Conservation (phyloP, 331 rosid species). For the Phaseolus coccineus region DNA sequence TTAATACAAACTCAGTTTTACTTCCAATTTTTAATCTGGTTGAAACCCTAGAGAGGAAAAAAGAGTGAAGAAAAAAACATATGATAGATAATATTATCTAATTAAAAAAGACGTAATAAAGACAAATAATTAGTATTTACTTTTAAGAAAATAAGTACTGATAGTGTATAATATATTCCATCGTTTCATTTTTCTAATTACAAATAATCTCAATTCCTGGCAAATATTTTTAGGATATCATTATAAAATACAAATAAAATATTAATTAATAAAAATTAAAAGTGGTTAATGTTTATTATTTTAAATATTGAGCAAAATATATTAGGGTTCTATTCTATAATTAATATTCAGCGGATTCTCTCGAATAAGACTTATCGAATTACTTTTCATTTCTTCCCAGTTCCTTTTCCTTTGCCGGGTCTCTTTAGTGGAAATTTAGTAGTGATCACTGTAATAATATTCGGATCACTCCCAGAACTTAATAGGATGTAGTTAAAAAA, state of each 20-base stretch:
- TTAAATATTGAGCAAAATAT: not conserved
- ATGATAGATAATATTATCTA: too few species aligned
- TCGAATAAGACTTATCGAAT: not conserved
- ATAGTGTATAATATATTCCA: too few species aligned
- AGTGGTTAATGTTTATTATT: not conserved
- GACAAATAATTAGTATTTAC: too few species aligned
- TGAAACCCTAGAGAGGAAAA: not conserved
- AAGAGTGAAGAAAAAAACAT: not conserved
- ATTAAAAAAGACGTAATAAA: too few species aligned
- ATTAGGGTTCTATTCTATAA: not conserved
- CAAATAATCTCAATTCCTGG: not conserved
- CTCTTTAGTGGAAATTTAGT: not conserved
- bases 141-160: too few species aligned
- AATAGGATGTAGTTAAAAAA: conserved; percentile 6
- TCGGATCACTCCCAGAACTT: not conserved
- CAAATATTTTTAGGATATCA: not conserved
- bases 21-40: not conserved
- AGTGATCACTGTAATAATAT: conserved; percentile 17
- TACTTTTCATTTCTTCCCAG: not conserved
- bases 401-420: not conserved
- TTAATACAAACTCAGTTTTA: not conserved
- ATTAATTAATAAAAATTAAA: not conserved
- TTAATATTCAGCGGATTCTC: not conserved
- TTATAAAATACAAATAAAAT: not conserved
- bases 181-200: not conserved